Evolutionary conservation across 202 grass and related monocot genomes (phyloP), one percentile per base, ranked within the genome.

Genomic region (Bolboschoenoplectus hybrid): DNA sequence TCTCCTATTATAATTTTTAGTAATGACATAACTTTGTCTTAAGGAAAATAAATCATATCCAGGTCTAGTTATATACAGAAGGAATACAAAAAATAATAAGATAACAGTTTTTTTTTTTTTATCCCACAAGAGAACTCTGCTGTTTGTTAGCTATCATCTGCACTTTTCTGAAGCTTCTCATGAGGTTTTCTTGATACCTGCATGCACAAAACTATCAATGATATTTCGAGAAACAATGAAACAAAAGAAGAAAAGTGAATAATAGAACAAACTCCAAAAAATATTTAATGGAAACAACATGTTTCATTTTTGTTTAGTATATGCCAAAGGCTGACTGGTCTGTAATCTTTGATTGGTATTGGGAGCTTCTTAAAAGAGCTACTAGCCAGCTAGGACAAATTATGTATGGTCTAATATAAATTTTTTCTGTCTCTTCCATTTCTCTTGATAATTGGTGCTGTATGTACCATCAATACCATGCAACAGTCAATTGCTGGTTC

Each of bases 141-240:
- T 55, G 5, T 20, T 55, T 84, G 63, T 84, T 84, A 84, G 81
- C 81, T 84, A 50, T 45, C 46, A 52, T 92, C 93, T 67, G 9
- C 65, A 57, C 83, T 86, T 51, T 92, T 87, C 82, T 89, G 81
- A 81, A 86, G 91, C 75, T 93, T 90, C 83, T 86, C 92, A 0
- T 91, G 87, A 4, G 85, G 64, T 89, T 91, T 95, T 90, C 82
- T 92, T 0, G 82, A 86, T 44, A 63, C 91, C 96, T 95, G 56
- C 65, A 85, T 84, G 63, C 52, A 88, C 39, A 66, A 19, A 26
- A 13, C 20, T 38, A 63, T 72, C 45, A 75, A 34, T 34, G 5
- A 41, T 52, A 83, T 70, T 76, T 75, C 65, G 5, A 83, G 14
- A 82, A 81, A 47, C 14, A 86, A 75, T 13, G 4, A 57, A 57